Conservation (phyloP, 2,329 filamentous ascomycete genomes). For the Colletotrichum lentis region DNA sequence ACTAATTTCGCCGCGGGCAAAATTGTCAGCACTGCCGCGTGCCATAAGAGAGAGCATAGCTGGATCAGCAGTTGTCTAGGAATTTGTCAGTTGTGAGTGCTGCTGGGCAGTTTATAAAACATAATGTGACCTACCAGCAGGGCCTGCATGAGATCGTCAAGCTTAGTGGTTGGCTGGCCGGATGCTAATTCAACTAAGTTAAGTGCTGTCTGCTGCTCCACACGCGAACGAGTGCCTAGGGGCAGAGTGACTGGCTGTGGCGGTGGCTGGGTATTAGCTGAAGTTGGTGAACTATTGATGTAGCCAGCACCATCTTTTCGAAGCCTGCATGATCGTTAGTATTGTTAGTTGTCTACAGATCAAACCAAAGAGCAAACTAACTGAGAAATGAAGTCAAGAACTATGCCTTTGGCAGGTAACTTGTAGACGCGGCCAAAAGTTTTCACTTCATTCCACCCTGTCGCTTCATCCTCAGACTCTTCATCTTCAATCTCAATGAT, state of each 20-base stretch:
- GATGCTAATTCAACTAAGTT: slow-evolving; percentile 67
- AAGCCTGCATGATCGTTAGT: slow-evolving; percentile 43
- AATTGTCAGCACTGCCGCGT: slow-evolving; percentile 54
- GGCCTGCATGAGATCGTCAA: slow-evolving; percentile 65
- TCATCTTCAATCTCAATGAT: slow-evolving; percentile 75
- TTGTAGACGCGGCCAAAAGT: slow-evolving; percentile 72
- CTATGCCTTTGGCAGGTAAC: slow-evolving; percentile 69
- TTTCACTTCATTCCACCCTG: slow-evolving; percentile 65
- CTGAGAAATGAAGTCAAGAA: slow-evolving; percentile 76
- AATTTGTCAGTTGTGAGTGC: slow-evolving; percentile 36
- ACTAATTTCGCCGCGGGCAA: slow-evolving; percentile 52
- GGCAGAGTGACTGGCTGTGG: slow-evolving; percentile 41
- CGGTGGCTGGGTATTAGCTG: slow-evolving; percentile 25
- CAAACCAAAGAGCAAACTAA: slow-evolving; percentile 48
- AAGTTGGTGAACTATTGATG: slow-evolving; percentile 42
- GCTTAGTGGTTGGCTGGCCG: slow-evolving; percentile 55
- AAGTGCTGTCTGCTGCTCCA: slow-evolving; percentile 72
- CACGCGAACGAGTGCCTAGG: slow-evolving; percentile 58
- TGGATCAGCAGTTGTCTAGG: slow-evolving; percentile 56
- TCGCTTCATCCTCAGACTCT: slow-evolving; percentile 63
- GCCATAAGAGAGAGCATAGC: slow-evolving; percentile 59
- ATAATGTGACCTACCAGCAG: slow-evolving; percentile 65
- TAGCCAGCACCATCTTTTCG: slow-evolving; percentile 52
- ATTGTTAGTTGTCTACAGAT: slow-evolving; percentile 12
- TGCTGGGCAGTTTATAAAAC: neutral